These are phyloP conservation scores for Tylopilus vinaceipallidus DNA, from an alignment of 768 basidiomycete genomes.

Conservation along the genomic window DNA sequence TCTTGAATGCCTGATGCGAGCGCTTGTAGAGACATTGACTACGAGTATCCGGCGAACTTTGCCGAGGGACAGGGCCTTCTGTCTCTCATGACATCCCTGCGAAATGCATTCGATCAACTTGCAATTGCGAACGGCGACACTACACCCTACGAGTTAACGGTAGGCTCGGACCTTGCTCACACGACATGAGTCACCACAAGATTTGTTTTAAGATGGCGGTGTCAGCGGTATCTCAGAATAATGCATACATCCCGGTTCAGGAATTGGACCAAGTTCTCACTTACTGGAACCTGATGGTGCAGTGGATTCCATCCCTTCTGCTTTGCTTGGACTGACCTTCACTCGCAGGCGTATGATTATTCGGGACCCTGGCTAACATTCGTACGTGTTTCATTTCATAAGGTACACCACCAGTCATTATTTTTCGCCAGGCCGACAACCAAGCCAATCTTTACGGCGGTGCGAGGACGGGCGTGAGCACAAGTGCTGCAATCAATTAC, in stretches of 20 bases:
- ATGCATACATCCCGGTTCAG: slow-evolving; percentile 53
- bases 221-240: slow-evolving; percentile 59
- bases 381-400: slow-evolving; percentile 36
- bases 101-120: slow-evolving; percentile 60
- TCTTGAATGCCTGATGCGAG: background rate
- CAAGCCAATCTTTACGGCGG: slow-evolving; percentile 73
- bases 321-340: background rate
- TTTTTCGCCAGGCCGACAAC: slow-evolving; percentile 39
- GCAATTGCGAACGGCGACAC: slow-evolving; percentile 58
- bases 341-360: slow-evolving; percentile 64
- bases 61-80: slow-evolving; percentile 67
- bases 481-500: slow-evolving; percentile 62
- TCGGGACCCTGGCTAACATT: slow-evolving; percentile 74
- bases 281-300: slow-evolving; percentile 83
- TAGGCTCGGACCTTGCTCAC: slow-evolving; percentile 9
- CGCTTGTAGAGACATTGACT: slow-evolving; percentile 63
- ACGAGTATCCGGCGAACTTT: slow-evolving; percentile 65
- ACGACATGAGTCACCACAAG: background rate
- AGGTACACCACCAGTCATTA: background rate
- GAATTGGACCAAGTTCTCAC: slow-evolving; percentile 65
- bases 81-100: slow-evolving; percentile 57
- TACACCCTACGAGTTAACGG: slow-evolving; percentile 57
- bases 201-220: slow-evolving; percentile 51
- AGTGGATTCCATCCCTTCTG: background rate
- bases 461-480: slow-evolving; percentile 58